Evolutionary conservation across 148 eudicot genomes (phyloP).

Genomic region (Arctostaphylos glauca): DNA sequence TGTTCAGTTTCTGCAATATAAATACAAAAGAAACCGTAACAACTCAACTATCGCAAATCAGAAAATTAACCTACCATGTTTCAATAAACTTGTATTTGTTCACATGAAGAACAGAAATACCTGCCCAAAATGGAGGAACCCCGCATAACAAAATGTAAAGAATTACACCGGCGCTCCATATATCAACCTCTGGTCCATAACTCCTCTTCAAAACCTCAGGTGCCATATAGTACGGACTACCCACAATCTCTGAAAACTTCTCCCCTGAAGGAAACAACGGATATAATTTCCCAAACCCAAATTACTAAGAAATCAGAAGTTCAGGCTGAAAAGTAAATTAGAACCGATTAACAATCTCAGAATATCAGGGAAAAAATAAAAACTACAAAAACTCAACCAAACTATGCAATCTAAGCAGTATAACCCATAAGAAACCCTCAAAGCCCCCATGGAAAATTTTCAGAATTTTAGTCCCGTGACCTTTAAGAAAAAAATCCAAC

Average conservation of each 20-base stretch:
- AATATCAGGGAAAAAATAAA: background rate
- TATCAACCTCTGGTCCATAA: conserved; percentile 85
- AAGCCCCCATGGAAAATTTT: background rate
- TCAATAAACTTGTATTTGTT: background rate
- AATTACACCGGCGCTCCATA: conserved; percentile 91
- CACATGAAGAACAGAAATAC: conserved; percentile 23
- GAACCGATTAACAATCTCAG: background rate
- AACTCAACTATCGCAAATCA: background rate
- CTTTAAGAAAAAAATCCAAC: too few relatives aligned
- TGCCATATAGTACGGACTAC: conserved; percentile 91
- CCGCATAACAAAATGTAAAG: conserved; percentile 78
- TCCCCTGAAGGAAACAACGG: conserved; percentile 55
- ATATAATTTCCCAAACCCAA: background rate
- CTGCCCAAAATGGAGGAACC: conserved; percentile 96
- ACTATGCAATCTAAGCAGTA: background rate
- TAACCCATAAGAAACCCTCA: background rate
- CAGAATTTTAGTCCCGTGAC: too few relatives aligned
- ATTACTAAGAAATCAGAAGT: background rate
- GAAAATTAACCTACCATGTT: background rate
- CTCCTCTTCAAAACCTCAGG: conserved; percentile 81
- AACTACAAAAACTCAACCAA: background rate
- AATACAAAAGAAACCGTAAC: background rate
- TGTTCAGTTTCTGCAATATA: conserved; percentile 69
- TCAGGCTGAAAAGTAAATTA: background rate
- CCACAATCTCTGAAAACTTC: conserved; percentile 76